Percentiles rank a stretch among this genome's conserved stretches.
Conservation (phyloP, 768 basidiomycete genomes). For the Filobasidium wieringae region DNA sequence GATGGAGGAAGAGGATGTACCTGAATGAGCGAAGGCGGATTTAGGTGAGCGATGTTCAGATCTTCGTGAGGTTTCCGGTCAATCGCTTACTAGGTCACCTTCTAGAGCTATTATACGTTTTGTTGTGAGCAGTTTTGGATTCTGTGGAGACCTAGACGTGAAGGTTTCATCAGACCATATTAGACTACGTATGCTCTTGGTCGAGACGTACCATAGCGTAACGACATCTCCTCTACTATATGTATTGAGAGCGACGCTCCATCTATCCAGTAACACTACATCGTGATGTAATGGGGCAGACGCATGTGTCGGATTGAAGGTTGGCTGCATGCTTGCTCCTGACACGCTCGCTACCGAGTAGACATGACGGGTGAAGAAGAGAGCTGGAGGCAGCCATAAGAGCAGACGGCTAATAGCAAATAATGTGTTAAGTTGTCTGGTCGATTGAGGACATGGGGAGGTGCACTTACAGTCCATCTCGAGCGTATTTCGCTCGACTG, state of each 20-base stretch:
- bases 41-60: neutral
- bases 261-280: slow-evolving; percentile 37
- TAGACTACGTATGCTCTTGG: too few relatives aligned
- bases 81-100: slow-evolving; percentile 32
- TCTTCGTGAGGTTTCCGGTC: neutral
- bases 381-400: slow-evolving; percentile 36
- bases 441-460: neutral
- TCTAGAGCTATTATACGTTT: slow-evolving; percentile 39
- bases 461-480: neutral
- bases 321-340: slow-evolving; percentile 38
- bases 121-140: slow-evolving; percentile 37
- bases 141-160: slow-evolving; percentile 30
- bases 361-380: slow-evolving; percentile 37
- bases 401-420: slow-evolving; percentile 16
- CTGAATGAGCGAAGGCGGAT: slow-evolving; percentile 6
- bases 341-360: slow-evolving; percentile 36
- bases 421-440: neutral
- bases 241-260: slow-evolving; percentile 24
- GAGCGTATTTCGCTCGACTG: neutral
- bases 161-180: too few relatives aligned
- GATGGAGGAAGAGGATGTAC: slow-evolving; percentile 35
- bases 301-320: slow-evolving; percentile 36
- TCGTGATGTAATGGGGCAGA: slow-evolving; percentile 31
- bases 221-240: slow-evolving; percentile 36
- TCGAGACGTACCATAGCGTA: slow-evolving; percentile 28